Conservation (phyloP, 1,284 basidiomycete species). For the Leccinum griseonigrum region DNA sequence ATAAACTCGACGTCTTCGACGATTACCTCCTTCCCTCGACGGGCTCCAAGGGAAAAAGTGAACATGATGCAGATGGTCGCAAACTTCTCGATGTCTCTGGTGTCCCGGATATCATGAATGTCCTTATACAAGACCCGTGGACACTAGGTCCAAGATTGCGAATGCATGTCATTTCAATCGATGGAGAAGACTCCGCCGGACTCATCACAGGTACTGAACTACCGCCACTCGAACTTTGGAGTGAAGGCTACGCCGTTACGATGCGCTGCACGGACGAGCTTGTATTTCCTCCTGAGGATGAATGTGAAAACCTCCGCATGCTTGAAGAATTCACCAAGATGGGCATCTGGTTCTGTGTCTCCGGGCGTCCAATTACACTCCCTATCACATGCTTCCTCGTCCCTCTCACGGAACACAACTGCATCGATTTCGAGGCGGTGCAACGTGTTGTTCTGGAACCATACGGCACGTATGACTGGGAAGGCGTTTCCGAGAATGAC, state of each 20-base stretch:
- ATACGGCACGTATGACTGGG: slow-evolving; percentile 55
- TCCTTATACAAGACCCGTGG: slow-evolving; percentile 65
- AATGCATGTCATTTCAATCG: slow-evolving; percentile 57
- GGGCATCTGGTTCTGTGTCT: slow-evolving; percentile 63
- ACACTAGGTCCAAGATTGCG: slow-evolving; percentile 51
- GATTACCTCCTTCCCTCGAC: slow-evolving; percentile 70
- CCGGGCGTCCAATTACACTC: slow-evolving; percentile 48
- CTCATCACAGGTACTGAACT: slow-evolving; percentile 61
- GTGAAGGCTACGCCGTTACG: slow-evolving; percentile 36
- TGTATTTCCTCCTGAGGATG: slow-evolving; percentile 41
- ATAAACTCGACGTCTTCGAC: slow-evolving; percentile 72
- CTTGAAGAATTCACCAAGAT: slow-evolving; percentile 63
- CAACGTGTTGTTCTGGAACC: slow-evolving; percentile 46
- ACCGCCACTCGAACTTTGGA: slow-evolving; percentile 43
- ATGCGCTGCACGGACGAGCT: slow-evolving; percentile 41
- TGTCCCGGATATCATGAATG: slow-evolving; percentile 53
- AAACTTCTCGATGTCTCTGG: slow-evolving; percentile 40
- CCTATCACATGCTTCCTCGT: slow-evolving; percentile 61
- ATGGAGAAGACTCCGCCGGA: slow-evolving; percentile 48
- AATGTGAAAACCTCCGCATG: slow-evolving; percentile 42
- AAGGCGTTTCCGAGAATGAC: slow-evolving; percentile 43
- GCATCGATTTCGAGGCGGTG: slow-evolving; percentile 59
- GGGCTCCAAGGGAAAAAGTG: slow-evolving; percentile 41
- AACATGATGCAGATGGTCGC: slow-evolving; percentile 52
- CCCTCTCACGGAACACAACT: slow-evolving; percentile 47